These are phyloP conservation scores for Aspergillus ibericus DNA, from an alignment of 2,329 filamentous ascomycete genomes.

Conservation along the genomic window DNA sequence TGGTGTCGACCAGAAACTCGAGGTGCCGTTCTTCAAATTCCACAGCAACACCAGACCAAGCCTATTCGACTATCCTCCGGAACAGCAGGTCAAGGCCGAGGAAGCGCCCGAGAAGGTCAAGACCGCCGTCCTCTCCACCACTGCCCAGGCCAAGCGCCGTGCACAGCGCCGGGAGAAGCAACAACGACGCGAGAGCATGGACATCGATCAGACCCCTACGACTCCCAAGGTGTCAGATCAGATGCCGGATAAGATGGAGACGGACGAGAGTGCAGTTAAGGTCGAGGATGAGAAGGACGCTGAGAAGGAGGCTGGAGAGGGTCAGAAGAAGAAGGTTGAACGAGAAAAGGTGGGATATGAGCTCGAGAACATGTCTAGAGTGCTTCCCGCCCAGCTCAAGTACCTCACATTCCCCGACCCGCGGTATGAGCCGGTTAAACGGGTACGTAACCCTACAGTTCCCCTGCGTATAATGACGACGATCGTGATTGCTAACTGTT, in stretches of 20 bases:
- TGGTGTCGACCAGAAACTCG: slow-evolving; percentile 87
- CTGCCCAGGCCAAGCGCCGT: slow-evolving; percentile 91
- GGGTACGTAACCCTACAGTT: slow-evolving; percentile 58
- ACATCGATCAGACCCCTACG: slow-evolving; percentile 77
- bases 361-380: slow-evolving; percentile 93
- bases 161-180: slow-evolving; percentile 93
- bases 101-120: slow-evolving; percentile 92
- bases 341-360: slow-evolving; percentile 98
- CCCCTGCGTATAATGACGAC: neutral
- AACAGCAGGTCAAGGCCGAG: slow-evolving; percentile 91
- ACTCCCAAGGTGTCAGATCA: slow-evolving; percentile 65
- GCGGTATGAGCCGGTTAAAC: slow-evolving; percentile 89
- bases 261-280: slow-evolving; percentile 55
- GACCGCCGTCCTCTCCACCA: slow-evolving; percentile 93
- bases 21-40: slow-evolving; percentile 93
- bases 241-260: slow-evolving; percentile 82
- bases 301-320: slow-evolving; percentile 60
- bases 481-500: slow-evolving; percentile 42
- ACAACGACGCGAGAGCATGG: slow-evolving; percentile 89
- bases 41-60: slow-evolving; percentile 92
- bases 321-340: slow-evolving; percentile 83
- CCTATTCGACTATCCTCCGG: slow-evolving; percentile 95
- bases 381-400: slow-evolving; percentile 89
- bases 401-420: slow-evolving; percentile 90
- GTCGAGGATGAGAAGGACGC: slow-evolving; percentile 62